These are phyloP conservation scores for Xylariaceae sp. DNA, from an alignment of 2,329 filamentous ascomycete species.

Conservation along the genomic window DNA sequence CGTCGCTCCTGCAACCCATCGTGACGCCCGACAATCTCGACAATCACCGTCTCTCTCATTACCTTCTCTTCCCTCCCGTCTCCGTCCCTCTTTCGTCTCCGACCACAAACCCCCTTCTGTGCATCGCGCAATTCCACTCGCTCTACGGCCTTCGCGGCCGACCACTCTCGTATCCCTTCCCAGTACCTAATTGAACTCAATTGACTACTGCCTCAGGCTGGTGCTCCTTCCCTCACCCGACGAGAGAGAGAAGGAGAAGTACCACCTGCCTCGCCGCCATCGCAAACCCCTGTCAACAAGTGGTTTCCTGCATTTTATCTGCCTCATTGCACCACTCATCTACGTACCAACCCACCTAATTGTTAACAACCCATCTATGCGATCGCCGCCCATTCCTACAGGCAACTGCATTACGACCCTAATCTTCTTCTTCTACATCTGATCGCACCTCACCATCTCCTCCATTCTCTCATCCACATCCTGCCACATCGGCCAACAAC, in stretches of 20 bases:
- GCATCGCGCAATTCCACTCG: constrained; percentile 31
- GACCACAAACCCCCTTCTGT: constrained; percentile 17
- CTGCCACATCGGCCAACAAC: constrained; percentile 12
- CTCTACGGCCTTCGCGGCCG: constrained; percentile 10
- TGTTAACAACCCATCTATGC: neutral
- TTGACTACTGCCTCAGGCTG: neutral
- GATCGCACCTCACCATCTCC: neutral
- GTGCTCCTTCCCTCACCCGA: too few relatives aligned
- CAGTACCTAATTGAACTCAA: neutral
- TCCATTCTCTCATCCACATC: neutral
- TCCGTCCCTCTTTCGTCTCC: constrained; percentile 12
- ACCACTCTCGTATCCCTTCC: constrained; percentile 4
- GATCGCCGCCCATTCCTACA: neutral
- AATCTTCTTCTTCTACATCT: neutral
- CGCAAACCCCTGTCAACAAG: too few relatives aligned
- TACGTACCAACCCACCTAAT: neutral
- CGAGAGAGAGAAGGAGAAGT: too few relatives aligned
- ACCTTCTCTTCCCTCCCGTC: constrained; percentile 7
- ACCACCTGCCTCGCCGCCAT: too few relatives aligned
- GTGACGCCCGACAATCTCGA: too few relatives aligned
- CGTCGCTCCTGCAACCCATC: neutral
- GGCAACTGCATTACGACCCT: too few relatives aligned
- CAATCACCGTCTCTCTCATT: constrained; percentile 3
- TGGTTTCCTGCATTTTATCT: neutral
- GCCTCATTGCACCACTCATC: neutral